These are phyloP conservation scores for Astragalus glycyphyllos DNA, from an alignment of 306 rosid species.

Conservation along the genomic window DNA sequence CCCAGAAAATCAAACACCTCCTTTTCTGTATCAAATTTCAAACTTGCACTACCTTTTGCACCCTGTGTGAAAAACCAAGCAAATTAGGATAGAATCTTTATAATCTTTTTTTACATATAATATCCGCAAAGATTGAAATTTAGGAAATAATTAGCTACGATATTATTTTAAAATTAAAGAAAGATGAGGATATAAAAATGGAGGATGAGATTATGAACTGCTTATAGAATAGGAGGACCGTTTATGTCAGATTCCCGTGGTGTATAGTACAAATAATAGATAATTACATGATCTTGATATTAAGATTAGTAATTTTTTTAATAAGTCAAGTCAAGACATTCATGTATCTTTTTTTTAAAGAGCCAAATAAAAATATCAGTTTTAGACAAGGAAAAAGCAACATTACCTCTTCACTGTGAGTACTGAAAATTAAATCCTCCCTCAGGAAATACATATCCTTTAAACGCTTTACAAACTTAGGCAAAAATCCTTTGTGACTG, in stretches of 20 bases:
- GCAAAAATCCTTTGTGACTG: conserved; percentile 91
- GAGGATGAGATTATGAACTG: conserved; percentile 21
- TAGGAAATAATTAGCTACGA: not conserved
- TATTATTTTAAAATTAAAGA: conserved; percentile 28
- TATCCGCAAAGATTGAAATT: not conserved
- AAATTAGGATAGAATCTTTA: not conserved
- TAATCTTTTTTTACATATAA: conserved; percentile 45
- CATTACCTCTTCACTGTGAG: conserved; percentile 88
- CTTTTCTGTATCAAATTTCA: conserved; percentile 76
- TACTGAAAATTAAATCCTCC: conserved; percentile 89
- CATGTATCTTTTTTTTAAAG: not conserved
- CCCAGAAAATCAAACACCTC: conserved; percentile 87
- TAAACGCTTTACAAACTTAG: conserved; percentile 67
- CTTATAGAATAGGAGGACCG: conserved; percentile 12
- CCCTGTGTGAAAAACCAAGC: conserved; percentile 60
- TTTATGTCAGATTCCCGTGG: not conserved
- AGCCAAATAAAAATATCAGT: conserved; percentile 28
- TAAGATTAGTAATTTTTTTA: conserved; percentile 9
- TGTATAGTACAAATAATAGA: not conserved
- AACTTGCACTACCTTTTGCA: conserved; percentile 66
- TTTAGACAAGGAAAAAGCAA: conserved; percentile 33
- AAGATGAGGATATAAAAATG: conserved; percentile 15
- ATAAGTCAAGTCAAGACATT: not conserved
- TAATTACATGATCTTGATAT: not conserved
- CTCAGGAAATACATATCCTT: conserved; percentile 84